These are phyloP conservation scores for Rhodotorula sphaerocarpa DNA, from an alignment of 768 basidiomycete genomes.

Conservation along the genomic window DNA sequence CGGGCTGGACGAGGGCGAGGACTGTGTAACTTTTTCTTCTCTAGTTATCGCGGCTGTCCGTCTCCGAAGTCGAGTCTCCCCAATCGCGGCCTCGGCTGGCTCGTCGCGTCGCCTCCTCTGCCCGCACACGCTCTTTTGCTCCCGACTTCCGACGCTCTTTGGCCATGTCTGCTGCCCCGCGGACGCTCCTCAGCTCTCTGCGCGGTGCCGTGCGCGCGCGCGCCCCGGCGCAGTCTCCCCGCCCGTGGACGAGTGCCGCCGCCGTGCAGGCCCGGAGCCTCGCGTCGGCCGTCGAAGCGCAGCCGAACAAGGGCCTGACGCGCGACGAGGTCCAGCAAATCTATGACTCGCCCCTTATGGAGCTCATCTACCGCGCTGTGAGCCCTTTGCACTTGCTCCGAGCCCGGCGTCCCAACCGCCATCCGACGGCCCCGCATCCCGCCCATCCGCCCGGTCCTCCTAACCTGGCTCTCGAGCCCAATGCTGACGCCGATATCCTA, in stretches of 20 bases:
- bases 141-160: no score
- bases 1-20: no score
- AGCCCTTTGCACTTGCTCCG: constrained; percentile 10
- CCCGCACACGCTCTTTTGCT: no score
- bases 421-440: neutral
- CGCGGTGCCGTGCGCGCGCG: neutral
- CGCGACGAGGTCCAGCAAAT: constrained; percentile 72
- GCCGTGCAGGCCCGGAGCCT: constrained; percentile 2
- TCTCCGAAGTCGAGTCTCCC: no score
- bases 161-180: neutral
- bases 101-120: no score
- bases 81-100: no score
- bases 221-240: neutral
- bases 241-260: neutral
- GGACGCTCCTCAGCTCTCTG: constrained; percentile 6
- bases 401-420: neutral
- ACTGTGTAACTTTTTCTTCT: no score
- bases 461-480: neutral
- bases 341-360: constrained; percentile 76
- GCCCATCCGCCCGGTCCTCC: neutral
- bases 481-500: neutral
- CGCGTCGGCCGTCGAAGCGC: constrained; percentile 21
- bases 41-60: no score
- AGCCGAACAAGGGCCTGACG: constrained; percentile 50
- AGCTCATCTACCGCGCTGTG: constrained; percentile 75